Conservation (phyloP, 345 rosid species). For the Noccaea bulbosa region DNA sequence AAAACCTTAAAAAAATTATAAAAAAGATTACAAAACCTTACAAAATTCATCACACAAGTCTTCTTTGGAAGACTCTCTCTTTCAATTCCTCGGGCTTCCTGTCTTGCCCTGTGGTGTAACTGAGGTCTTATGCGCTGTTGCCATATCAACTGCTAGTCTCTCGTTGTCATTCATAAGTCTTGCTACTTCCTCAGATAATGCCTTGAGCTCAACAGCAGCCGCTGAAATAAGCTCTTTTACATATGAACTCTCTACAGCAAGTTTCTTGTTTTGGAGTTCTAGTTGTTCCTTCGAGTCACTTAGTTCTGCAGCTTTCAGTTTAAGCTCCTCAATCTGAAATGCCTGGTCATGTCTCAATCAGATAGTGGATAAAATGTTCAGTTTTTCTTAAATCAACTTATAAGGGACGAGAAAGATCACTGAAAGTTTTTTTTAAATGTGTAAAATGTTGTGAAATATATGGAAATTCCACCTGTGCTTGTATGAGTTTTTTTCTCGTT, state of each 20-base stretch:
- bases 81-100: conserved; percentile 56
- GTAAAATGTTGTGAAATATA: conserved; percentile 41
- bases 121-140: conserved; percentile 55
- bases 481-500: conserved; percentile 24
- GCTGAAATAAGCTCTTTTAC: conserved; percentile 97
- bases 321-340: conserved; percentile 70
- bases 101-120: conserved; percentile 51
- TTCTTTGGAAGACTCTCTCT: conserved; percentile 55
- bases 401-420: conserved; percentile 12
- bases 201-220: conserved; percentile 96
- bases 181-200: conserved; percentile 90
- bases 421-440: too few relatives aligned
- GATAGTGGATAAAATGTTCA: conserved; percentile 20
- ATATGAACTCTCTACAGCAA: conserved; percentile 89
- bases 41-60: too few relatives aligned
- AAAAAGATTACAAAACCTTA: too few relatives aligned
- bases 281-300: conserved; percentile 66
- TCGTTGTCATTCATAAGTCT: conserved; percentile 91
- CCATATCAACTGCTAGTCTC: conserved; percentile 65
- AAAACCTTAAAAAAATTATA: too few relatives aligned
- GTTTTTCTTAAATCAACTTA: conserved; percentile 3
- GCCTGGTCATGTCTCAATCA: conserved; percentile 50
- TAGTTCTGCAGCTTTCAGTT: conserved; percentile 57
- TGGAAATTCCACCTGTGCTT: conserved; percentile 31
- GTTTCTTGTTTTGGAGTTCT: conserved; percentile 68